These are phyloP conservation scores for Myxozyma sirexii DNA, from an alignment of 805 yeast genomes.

Conservation along the genomic window DNA sequence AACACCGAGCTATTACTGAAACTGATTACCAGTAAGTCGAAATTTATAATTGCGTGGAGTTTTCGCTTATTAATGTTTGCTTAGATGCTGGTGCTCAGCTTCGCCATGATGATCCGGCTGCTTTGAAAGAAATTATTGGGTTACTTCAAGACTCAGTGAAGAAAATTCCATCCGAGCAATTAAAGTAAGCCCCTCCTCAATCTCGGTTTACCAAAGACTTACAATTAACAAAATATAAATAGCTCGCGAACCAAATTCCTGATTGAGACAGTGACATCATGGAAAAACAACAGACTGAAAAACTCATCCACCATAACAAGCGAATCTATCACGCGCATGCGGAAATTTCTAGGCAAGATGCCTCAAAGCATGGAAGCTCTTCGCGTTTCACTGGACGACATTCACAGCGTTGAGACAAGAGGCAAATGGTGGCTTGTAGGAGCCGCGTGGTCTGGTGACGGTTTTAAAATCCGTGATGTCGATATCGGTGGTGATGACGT, in stretches of 20 bases:
- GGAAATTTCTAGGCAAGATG: conserved; percentile 62
- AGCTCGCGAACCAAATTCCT: conserved; percentile 76
- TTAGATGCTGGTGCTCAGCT: conserved; percentile 73
- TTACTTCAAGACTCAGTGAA: conserved; percentile 55
- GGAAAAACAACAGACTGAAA: conserved; percentile 82
- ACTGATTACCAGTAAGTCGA: conserved; percentile 53
- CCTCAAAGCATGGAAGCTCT: conserved; percentile 63
- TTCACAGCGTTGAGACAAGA: conserved; percentile 68
- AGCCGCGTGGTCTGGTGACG: conserved; percentile 87
- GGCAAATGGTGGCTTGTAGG: conserved; percentile 99
- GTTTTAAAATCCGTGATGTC: conserved; percentile 26
- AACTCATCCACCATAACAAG: conserved; percentile 40
- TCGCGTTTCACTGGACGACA: conserved; percentile 81
- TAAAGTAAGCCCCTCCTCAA: no score
- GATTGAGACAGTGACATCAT: conserved; percentile 79
- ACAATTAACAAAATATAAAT: conserved; percentile 4
- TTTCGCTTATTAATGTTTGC: not conserved
- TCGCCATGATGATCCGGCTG: conserved; percentile 85
- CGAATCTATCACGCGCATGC: conserved; percentile 63
- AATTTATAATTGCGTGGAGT: no score
- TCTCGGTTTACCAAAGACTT: no score
- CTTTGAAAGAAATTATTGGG: conserved; percentile 76
- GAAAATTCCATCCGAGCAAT: conserved; percentile 38
- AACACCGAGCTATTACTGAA: conserved; percentile 78
- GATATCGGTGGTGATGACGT: conserved; percentile 42